A percentile compares a stretch with the other conserved stretches of the same genome.
phyloP scores from a whole-genome alignment of 2,329 filamentous ascomycete genomes.

The Piedraia hortae region DNA sequence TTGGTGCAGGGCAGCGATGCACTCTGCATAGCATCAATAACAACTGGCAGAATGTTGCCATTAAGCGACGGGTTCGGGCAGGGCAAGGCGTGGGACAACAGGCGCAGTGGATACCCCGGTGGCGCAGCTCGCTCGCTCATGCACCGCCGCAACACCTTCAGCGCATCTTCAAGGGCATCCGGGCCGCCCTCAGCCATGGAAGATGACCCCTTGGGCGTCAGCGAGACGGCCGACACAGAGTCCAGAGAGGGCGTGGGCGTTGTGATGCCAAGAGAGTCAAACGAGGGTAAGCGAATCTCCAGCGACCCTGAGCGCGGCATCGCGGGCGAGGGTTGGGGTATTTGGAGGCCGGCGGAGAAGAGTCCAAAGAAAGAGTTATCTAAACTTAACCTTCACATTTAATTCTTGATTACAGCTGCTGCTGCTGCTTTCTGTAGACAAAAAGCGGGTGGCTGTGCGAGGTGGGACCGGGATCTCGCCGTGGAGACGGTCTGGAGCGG shows the following conservation, averaged over 20 bases:
- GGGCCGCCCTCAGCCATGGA: background rate
- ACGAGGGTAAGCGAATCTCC: constrained; percentile 27
- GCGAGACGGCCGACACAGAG: constrained; percentile 12
- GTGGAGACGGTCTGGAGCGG: no score
- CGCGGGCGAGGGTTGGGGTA: no score
- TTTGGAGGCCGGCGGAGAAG: no score
- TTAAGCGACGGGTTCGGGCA: constrained; percentile 21
- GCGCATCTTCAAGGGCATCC: no score
- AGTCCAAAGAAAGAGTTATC: no score
- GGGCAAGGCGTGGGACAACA: constrained; percentile 33
- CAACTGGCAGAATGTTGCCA: constrained; percentile 24
- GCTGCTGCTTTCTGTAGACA: no score
- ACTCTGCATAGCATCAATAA: constrained; percentile 29
- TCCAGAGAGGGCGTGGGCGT: constrained; percentile 16
- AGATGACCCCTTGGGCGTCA: background rate
- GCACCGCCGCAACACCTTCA: no score
- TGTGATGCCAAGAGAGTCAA: constrained; percentile 24
- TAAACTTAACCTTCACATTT: no score
- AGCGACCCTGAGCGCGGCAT: no score
- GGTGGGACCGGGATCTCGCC: no score
- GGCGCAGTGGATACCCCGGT: constrained; percentile 19
- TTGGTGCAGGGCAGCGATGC: constrained; percentile 30
- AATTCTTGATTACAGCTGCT: no score
- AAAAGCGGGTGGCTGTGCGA: no score
- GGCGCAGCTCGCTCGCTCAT: constrained; percentile 9